Percentiles rank a stretch among this genome's conserved stretches.
phyloP scores from a whole-genome alignment of 2,329 filamentous ascomycete genomes.

The Clarireedia paspali region DNA sequence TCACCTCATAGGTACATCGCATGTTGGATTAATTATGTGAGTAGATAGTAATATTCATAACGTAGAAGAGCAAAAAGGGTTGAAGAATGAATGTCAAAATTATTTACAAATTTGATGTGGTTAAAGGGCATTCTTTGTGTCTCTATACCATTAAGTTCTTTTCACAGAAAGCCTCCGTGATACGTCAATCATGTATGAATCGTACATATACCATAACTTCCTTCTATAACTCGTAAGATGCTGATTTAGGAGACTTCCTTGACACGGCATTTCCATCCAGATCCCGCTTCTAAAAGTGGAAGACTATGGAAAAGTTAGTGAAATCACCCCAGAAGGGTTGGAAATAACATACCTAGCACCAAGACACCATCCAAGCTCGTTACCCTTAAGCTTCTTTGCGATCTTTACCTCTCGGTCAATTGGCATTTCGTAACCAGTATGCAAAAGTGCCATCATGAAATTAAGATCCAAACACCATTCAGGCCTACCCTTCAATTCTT shows the following conservation, averaged over 20 bases:
- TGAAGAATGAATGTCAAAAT: not conserved
- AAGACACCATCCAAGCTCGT: constrained; percentile 96
- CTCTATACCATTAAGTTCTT: not conserved
- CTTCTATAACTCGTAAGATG: not conserved
- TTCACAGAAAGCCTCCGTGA: not conserved
- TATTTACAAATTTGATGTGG: not conserved
- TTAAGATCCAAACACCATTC: constrained; percentile 93
- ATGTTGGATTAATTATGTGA: no score
- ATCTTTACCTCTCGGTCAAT: constrained; percentile 94
- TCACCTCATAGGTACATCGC: no score
- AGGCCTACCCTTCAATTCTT: constrained; percentile 72
- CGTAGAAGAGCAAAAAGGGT: no score
- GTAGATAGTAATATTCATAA: no score
- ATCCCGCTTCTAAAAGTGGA: constrained; percentile 71
- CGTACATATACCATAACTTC: not conserved
- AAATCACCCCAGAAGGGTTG: not conserved
- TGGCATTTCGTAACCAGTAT: constrained; percentile 97
- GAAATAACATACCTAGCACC: constrained; percentile 69
- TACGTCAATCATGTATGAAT: constrained; percentile 7
- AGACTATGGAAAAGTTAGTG: constrained; percentile 51
- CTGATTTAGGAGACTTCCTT: constrained; percentile 58
- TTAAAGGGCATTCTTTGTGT: not conserved
- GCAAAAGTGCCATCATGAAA: constrained; percentile 88
- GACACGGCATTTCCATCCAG: constrained; percentile 86
- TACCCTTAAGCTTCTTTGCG: constrained; percentile 96